Evolutionary conservation across 106 monocot genomes (phyloP).

Genomic region (Dendrobium chrysotoxum): DNA sequence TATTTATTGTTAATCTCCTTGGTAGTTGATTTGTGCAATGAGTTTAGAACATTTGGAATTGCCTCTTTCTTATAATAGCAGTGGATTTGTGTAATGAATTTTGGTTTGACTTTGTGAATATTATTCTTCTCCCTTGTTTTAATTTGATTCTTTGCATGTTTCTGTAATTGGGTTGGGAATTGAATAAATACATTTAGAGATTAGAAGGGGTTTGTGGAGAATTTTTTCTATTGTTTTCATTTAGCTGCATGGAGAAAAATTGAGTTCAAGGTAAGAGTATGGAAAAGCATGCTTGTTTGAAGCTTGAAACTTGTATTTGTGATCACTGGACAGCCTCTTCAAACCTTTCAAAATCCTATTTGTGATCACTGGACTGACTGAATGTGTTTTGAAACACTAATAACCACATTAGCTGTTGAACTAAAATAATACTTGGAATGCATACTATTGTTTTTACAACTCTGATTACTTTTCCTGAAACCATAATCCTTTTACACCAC

Average conservation of each 20-base stretch:
- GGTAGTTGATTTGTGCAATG: background rate
- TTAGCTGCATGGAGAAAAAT: background rate
- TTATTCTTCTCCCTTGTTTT: background rate
- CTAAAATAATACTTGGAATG: background rate
- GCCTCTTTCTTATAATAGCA: background rate
- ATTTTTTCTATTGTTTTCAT: background rate
- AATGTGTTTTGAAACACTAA: background rate
- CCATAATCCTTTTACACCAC: too few species aligned
- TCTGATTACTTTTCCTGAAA: too few species aligned
- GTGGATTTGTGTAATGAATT: background rate
- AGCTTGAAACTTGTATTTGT: background rate
- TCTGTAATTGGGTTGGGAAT: background rate
- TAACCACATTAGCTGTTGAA: background rate
- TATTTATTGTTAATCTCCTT: background rate
- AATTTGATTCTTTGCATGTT: background rate
- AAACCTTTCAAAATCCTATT: background rate
- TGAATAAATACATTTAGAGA: too few species aligned
- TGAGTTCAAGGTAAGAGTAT: background rate
- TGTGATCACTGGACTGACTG: background rate
- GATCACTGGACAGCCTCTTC: background rate
- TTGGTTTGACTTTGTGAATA: background rate
- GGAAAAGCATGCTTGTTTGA: background rate
- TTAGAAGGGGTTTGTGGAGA: background rate
- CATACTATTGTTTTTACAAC: too few species aligned
- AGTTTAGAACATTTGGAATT: background rate